Conservation (phyloP, 805 yeast species). For the Monosporozyma aerobia region DNA sequence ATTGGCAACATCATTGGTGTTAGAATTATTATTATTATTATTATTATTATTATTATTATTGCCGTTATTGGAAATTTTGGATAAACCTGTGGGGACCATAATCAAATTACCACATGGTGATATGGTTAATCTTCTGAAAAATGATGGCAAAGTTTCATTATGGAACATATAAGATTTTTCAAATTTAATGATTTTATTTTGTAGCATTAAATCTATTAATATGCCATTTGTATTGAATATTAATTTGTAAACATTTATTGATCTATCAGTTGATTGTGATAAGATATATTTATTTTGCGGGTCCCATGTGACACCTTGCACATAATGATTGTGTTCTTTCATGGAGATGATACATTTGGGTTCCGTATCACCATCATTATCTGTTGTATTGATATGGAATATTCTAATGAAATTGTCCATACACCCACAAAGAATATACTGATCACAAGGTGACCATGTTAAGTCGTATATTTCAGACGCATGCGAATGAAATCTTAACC, state of each 20-base stretch:
- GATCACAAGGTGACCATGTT: slow-evolving; percentile 84
- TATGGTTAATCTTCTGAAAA: slow-evolving; percentile 76
- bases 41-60: slow-evolving; percentile 12
- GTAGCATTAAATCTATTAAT: slow-evolving; percentile 18
- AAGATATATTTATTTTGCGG: slow-evolving; percentile 70
- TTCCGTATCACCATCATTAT: slow-evolving; percentile 1
- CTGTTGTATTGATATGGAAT: slow-evolving; percentile 30
- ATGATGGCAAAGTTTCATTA: slow-evolving; percentile 81
- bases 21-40: too few species aligned
- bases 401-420: slow-evolving; percentile 81
- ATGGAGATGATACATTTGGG: slow-evolving; percentile 6
- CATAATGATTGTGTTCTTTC: slow-evolving; percentile 71
- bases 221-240: slow-evolving; percentile 8
- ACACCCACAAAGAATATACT: slow-evolving; percentile 73
- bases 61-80: slow-evolving; percentile 27
- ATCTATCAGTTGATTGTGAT: slow-evolving; percentile 84
- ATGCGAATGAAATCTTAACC: slow-evolving; percentile 46
- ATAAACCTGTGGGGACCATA: slow-evolving; percentile 68
- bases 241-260: slow-evolving; percentile 55
- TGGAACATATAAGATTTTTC: slow-evolving; percentile 59
- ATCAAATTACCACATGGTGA: slow-evolving; percentile 85
- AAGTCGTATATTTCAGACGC: slow-evolving; percentile 79
- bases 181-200: slow-evolving; percentile 42
- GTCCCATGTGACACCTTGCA: slow-evolving; percentile 96
- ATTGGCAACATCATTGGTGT: slow-evolving; percentile 32